Evolutionary conservation across 1,284 basidiomycete species (phyloP), one percentile per base, ranked within the genome.

Genomic region (Mrakiaceae sp.): DNA sequence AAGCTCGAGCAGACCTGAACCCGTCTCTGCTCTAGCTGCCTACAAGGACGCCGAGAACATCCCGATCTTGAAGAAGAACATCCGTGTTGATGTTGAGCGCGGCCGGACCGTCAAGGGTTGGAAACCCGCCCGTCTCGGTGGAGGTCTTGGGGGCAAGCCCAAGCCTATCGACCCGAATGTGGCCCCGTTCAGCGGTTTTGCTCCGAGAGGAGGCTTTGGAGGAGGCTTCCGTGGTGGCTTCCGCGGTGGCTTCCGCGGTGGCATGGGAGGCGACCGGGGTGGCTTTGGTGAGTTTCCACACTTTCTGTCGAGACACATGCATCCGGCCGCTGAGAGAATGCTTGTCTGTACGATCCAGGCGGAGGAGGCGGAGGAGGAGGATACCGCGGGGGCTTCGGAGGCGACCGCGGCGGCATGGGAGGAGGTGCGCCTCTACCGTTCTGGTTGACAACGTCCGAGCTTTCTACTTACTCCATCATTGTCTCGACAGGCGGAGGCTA

Each of bases 41-140:
- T 99, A 98, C 82, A 98, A 98, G 79, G 95, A 98, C 74, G 96
- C 94, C n/a, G 95, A 98, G 72, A 91, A 94, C 12, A 82, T 98
- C 58, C 88, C 91, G 68, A 92, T 99, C 71, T 88, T 92, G 81
- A 91, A 91, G 71, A 93, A 96, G 74, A 82, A 89, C 68, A 92
- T 98, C 67, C 81, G 98, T 53, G 95, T 99, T 61, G 96, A 99
- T 74, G 95, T 99, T 62, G 96, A 99, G 78, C 86, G 96, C 55
- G 96, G 96, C 6, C 85, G 95, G 60, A 98, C 96, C 1, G 96
- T 99, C 43, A 87, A 95, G 68, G 96, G 93, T 6, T 99, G 96
- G 96, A 97, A 97, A 74, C 96, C 96, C 5, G 87, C 89, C 67
- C 84, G 93, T 64, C 79, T 98, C 0, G 96, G 95, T 40, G 96